A percentile compares a stretch with the other conserved stretches of the same genome.
phyloP scores from a whole-genome alignment of 2,329 filamentous ascomycete genomes.

The Paramyrothecium sp. region DNA sequence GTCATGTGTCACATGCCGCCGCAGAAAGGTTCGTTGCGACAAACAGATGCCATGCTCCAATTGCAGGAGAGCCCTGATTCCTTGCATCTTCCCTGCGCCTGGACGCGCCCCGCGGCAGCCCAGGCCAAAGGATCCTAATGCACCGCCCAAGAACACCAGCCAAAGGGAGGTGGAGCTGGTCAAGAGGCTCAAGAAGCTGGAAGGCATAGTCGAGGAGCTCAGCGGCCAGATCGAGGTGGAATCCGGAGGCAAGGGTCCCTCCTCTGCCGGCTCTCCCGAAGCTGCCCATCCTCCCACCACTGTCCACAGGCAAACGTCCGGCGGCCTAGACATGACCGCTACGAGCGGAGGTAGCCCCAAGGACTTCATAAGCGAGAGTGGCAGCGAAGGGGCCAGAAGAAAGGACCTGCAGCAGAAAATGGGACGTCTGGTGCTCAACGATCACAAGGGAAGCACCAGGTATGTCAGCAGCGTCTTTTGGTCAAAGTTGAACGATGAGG shows the following conservation, averaged over 20 bases:
- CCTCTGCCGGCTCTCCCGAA: slow-evolving; percentile 27
- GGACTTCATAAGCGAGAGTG: slow-evolving; percentile 28
- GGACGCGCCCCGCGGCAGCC: slow-evolving; percentile 69
- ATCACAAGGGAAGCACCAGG: slow-evolving; percentile 64
- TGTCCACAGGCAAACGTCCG: slow-evolving; percentile 6
- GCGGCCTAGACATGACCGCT: slow-evolving; percentile 8
- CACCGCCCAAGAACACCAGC: slow-evolving; percentile 55
- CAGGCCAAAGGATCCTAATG: slow-evolving; percentile 64
- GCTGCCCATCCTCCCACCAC: background rate
- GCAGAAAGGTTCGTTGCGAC: slow-evolving; percentile 73
- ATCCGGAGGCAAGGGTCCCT: slow-evolving; percentile 26
- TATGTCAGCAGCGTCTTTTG: slow-evolving; percentile 79
- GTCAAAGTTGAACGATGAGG: slow-evolving; percentile 74
- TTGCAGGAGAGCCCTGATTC: slow-evolving; percentile 67
- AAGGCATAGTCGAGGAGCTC: slow-evolving; percentile 72
- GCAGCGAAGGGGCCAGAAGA: slow-evolving; percentile 23
- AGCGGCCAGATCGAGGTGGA: slow-evolving; percentile 64
- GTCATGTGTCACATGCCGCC: slow-evolving; percentile 49
- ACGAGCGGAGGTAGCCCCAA: slow-evolving; percentile 16
- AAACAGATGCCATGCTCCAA: slow-evolving; percentile 76
- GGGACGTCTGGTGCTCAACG: slow-evolving; percentile 68
- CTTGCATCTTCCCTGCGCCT: slow-evolving; percentile 73
- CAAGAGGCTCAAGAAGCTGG: slow-evolving; percentile 69
- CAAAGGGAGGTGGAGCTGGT: slow-evolving; percentile 68
- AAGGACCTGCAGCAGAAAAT: slow-evolving; percentile 46